Conservation (phyloP, 192 early-diverging fungal species). For the Glomus cerebriforme region DNA sequence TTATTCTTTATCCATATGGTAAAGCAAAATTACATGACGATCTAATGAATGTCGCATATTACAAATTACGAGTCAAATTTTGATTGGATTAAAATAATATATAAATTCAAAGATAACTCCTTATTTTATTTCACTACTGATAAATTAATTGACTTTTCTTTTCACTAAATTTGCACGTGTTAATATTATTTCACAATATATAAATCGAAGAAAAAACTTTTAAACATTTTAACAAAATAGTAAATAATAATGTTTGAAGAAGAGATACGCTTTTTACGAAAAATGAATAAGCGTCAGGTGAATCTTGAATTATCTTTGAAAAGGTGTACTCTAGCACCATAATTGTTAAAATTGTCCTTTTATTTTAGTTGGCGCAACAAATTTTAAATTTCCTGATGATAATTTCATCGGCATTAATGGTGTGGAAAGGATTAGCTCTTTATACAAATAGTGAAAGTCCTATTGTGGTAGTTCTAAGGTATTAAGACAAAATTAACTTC, state of each 20-base stretch:
- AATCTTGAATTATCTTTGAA: background rate
- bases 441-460: slow-evolving; percentile 91
- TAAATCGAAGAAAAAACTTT: no score
- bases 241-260: slow-evolving; percentile 32
- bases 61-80: background rate
- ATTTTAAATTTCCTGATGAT: slow-evolving; percentile 88
- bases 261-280: slow-evolving; percentile 18
- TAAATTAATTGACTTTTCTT: background rate
- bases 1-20: no score
- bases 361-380: slow-evolving; percentile 57
- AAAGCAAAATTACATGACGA: no score
- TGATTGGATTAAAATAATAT: background rate
- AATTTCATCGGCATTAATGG: slow-evolving; percentile 90
- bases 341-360: background rate
- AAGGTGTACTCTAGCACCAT: background rate
- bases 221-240: background rate
- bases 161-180: no score
- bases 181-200: no score
- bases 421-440: slow-evolving; percentile 91
- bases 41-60: no score
- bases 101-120: background rate
- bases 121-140: no score
- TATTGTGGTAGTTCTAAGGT: slow-evolving; percentile 96
- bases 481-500: background rate
- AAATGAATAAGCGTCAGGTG: slow-evolving; percentile 30